Base-by-base conservation (phyloP, 306 rosid species). In the Calophaca sinica region DNA sequence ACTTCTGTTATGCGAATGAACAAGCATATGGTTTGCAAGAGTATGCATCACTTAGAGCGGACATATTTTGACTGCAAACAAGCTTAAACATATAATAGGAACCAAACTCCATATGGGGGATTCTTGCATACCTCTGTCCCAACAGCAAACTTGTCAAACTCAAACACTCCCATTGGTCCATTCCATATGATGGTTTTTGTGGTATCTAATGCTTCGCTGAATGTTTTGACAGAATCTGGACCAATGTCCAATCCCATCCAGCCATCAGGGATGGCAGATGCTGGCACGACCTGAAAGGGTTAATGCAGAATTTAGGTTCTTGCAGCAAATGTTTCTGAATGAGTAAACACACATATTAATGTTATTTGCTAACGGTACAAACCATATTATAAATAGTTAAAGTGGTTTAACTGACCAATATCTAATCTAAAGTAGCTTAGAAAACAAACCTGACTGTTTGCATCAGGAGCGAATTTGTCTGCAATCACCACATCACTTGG, bases 171-270 rank as follows among this genome's bases (percentile, higher is more conserved):
- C 99, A 92, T 92, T 26, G 99, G 99, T 81, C 99, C 99, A 49
- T 96, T 96, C 99, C 99, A 96, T 62, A 96, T 96, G 83, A 96
- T 55, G 77, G 99, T 96, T 86, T 96, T 72, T 72, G 99, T 92
- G 42, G 96, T 85, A 70, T 83, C 99, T 83, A 96, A 76, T 13
- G 97, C 93, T 2, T 87, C 92, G 32, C 46, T 96, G 91, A 96
- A 96, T 61, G 97, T 73, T 87, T 88, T 90, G 45, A 96, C 45
- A 29, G 99, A 96, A 54, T 96, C 99, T 72, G 99, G 99, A 51
- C 99, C 99, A 75, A 96, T 88, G 84, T 96, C 99, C 88, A 96
- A 84, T 70, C 99, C 99, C 99, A 96, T 96, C 99, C 99, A 96
- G 42, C 99, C 99, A 76, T 96, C 98, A 50, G 99, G 98, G 75